Percentiles rank a stretch among this genome's conserved stretches.
Conservation (phyloP, 2,329 filamentous ascomycete species). For the Xylaria hypoxylon region DNA sequence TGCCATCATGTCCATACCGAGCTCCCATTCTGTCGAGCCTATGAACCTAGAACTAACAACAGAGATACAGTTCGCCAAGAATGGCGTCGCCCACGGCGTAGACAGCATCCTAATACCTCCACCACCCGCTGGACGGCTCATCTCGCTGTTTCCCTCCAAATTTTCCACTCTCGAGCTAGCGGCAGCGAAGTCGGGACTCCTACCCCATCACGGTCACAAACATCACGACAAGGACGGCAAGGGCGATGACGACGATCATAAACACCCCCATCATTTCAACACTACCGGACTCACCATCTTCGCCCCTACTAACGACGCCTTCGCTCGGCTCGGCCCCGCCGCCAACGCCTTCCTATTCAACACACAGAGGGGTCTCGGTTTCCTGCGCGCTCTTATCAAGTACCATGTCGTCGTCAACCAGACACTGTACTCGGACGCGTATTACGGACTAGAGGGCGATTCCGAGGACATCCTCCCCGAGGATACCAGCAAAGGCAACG, state of each 20-base stretch:
- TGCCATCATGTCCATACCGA: neutral
- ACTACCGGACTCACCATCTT: slow-evolving; percentile 80
- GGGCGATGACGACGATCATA: slow-evolving; percentile 53
- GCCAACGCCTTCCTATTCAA: slow-evolving; percentile 89
- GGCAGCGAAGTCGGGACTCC: slow-evolving; percentile 79
- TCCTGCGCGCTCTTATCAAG: slow-evolving; percentile 74
- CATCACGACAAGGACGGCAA: slow-evolving; percentile 7
- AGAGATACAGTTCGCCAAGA: slow-evolving; percentile 70
- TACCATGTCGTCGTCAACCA: slow-evolving; percentile 52
- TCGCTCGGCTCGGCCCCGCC: slow-evolving; percentile 75
- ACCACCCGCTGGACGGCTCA: slow-evolving; percentile 62
- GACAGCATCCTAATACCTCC: slow-evolving; percentile 82
- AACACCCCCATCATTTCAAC: slow-evolving; percentile 64
- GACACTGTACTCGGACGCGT: slow-evolving; percentile 79
- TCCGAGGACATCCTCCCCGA: slow-evolving; percentile 9
- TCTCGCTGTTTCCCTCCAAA: slow-evolving; percentile 75
- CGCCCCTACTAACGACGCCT: slow-evolving; percentile 84
- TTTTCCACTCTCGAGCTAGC: slow-evolving; percentile 85
- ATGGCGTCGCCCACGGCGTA: slow-evolving; percentile 84
- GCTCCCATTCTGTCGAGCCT: neutral
- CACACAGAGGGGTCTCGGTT: slow-evolving; percentile 77
- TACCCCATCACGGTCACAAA: slow-evolving; percentile 45
- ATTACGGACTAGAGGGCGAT: slow-evolving; percentile 64
- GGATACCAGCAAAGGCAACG: slow-evolving; percentile 49
- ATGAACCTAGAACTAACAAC: slow-evolving; percentile 15